These are phyloP conservation scores for Cercis canadensis DNA, from an alignment of 306 rosid species.

Conservation along the genomic window DNA sequence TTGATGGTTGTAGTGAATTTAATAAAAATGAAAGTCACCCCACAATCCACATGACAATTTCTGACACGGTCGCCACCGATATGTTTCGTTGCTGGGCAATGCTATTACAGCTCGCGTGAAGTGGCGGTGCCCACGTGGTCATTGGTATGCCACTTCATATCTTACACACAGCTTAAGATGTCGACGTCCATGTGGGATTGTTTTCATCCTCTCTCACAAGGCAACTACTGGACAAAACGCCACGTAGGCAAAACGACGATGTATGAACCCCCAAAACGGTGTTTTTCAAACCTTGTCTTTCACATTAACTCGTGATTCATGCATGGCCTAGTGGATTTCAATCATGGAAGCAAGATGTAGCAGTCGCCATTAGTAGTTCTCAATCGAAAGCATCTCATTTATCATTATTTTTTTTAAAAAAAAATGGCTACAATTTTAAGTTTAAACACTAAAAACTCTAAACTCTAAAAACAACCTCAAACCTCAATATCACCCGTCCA, in stretches of 20 bases:
- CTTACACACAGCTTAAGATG: conserved; percentile 21
- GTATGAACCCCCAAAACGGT: conserved; percentile 26
- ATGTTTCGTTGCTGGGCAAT: too few species aligned
- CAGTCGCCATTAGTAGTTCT: not conserved
- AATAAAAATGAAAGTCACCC: conserved; percentile 1
- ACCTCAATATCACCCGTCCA: too few species aligned
- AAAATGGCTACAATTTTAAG: too few species aligned
- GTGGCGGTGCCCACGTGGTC: conserved; percentile 54
- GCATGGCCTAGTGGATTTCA: conserved; percentile 1
- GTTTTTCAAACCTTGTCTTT: conserved; percentile 38
- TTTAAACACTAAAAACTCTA: too few species aligned
- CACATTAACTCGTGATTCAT: conserved; percentile 31
- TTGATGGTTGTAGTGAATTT: not conserved
- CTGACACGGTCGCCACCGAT: conserved; percentile 54
- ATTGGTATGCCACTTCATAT: conserved; percentile 37
- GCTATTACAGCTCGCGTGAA: too few species aligned
- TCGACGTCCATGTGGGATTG: conserved; percentile 62
- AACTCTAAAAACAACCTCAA: too few species aligned
- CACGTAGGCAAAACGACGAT: conserved; percentile 34
- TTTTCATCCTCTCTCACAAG: too few species aligned
- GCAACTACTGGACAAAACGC: too few species aligned
- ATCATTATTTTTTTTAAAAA: too few species aligned
- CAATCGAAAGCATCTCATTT: too few species aligned
- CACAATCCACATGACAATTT: conserved; percentile 12
- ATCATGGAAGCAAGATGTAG: conserved; percentile 4